These are phyloP conservation scores for Clonostachys sp. DNA, from an alignment of 2,329 filamentous ascomycete genomes.

Conservation along the genomic window DNA sequence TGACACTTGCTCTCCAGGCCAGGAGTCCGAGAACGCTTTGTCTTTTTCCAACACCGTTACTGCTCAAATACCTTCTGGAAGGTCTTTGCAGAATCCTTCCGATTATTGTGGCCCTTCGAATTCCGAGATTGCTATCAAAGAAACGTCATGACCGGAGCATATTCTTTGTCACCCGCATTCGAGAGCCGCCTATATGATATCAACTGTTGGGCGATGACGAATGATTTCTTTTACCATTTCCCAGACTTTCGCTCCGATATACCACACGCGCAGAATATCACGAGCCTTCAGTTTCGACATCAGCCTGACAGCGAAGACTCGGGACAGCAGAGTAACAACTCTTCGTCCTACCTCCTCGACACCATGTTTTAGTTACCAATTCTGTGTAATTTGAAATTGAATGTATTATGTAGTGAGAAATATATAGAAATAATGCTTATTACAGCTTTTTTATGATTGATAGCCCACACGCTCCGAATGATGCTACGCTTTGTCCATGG, in stretches of 20 bases:
- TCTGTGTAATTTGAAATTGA: too few relatives aligned
- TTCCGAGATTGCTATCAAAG: slow-evolving; percentile 17
- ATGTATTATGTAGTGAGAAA: too few relatives aligned
- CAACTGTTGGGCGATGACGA: slow-evolving; percentile 17
- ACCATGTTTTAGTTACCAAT: too few relatives aligned
- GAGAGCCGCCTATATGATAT: slow-evolving; percentile 16
- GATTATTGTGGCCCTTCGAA: slow-evolving; percentile 13
- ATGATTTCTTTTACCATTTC: slow-evolving; percentile 15
- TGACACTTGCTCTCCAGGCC: slow-evolving; percentile 9
- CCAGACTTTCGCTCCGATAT: slow-evolving; percentile 23
- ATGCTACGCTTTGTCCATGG: too few relatives aligned
- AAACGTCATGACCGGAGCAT: slow-evolving; percentile 13
- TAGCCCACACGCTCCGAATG: too few relatives aligned
- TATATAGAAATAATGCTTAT: too few relatives aligned
- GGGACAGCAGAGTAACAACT: too few relatives aligned
- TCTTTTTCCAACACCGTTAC: slow-evolving; percentile 20
- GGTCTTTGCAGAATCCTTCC: slow-evolving; percentile 11
- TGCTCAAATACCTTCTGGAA: slow-evolving; percentile 20
- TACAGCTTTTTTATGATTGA: too few relatives aligned
- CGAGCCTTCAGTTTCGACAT: too few relatives aligned
- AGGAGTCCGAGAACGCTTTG: slow-evolving; percentile 17
- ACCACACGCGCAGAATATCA: neutral
- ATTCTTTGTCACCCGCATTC: slow-evolving; percentile 13
- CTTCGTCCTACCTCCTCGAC: too few relatives aligned
- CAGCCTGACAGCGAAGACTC: too few relatives aligned